These are phyloP conservation scores for Candida gorgasii DNA, from an alignment of 805 yeast genomes.

Conservation along the genomic window DNA sequence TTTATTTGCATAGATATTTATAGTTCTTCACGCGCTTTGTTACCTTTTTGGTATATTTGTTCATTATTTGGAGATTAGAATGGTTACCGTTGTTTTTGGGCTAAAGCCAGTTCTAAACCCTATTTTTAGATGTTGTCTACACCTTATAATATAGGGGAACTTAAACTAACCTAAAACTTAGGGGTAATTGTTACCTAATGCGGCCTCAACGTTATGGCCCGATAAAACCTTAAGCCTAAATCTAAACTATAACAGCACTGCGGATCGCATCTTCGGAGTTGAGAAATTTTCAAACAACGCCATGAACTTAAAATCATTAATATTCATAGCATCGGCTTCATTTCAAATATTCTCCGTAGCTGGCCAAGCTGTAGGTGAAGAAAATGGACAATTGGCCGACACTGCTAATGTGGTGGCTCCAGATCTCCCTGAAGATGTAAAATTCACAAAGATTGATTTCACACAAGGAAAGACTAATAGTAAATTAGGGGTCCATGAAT, in stretches of 20 bases:
- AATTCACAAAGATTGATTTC: constrained; percentile 17
- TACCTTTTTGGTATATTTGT: no score
- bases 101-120: no score
- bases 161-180: no score
- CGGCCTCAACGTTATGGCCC: no score
- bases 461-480: constrained; percentile 14
- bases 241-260: not conserved
- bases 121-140: no score
- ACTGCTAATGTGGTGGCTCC: not conserved
- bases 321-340: not conserved
- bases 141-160: no score
- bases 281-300: constrained; percentile 3
- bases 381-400: not conserved
- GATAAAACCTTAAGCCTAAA: not conserved
- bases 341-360: not conserved
- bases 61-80: no score
- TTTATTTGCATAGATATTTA: constrained; percentile 6
- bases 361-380: not conserved
- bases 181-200: no score
- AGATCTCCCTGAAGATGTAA: constrained; percentile 13
- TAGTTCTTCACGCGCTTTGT: not conserved
- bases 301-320: constrained; percentile 6
- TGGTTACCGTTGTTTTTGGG: no score
- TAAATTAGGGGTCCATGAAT: constrained; percentile 21
- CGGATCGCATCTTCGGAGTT: constrained; percentile 6